phyloP scores from a whole-genome alignment of 2,329 filamentous ascomycete genomes.

The Zymoseptoria crescenta region DNA sequence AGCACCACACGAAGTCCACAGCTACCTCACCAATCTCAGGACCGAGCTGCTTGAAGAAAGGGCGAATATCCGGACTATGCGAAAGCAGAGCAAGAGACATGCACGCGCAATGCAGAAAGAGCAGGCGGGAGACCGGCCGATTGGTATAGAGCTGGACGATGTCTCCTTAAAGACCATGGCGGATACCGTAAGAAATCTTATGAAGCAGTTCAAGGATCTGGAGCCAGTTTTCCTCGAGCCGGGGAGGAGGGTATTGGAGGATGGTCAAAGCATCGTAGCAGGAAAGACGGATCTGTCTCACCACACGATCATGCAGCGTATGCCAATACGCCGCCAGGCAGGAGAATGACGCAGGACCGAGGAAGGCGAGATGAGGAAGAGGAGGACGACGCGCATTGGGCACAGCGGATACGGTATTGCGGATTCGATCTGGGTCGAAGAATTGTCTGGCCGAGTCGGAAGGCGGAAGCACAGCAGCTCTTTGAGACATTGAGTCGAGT shows the following conservation, averaged over 20 bases:
- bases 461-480: slow-evolving; percentile 31
- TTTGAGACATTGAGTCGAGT: slow-evolving; percentile 31
- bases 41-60: slow-evolving; percentile 36
- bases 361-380: slow-evolving; percentile 21
- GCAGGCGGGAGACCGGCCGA: slow-evolving; percentile 11
- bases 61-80: slow-evolving; percentile 27
- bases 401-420: slow-evolving; percentile 28
- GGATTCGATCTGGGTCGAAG: slow-evolving; percentile 30
- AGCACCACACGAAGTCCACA: slow-evolving; percentile 33
- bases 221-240: slow-evolving; percentile 33
- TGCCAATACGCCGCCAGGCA: slow-evolving; percentile 19
- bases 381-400: slow-evolving; percentile 25
- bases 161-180: slow-evolving; percentile 31
- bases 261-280: slow-evolving; percentile 12
- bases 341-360: slow-evolving; percentile 10
- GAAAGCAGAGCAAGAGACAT: slow-evolving; percentile 13
- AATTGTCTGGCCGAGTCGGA: slow-evolving; percentile 32
- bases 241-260: slow-evolving; percentile 21
- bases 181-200: slow-evolving; percentile 30
- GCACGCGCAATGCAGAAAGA: slow-evolving; percentile 10
- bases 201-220: slow-evolving; percentile 30
- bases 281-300: slow-evolving; percentile 13
- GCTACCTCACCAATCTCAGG: slow-evolving; percentile 34
- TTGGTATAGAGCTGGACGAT: slow-evolving; percentile 28
- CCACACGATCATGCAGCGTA: slow-evolving; percentile 23